A percentile compares a stretch with the other conserved stretches of the same genome.
These are phyloP conservation scores for Seiridium unicorne DNA, from an alignment of 2,329 filamentous ascomycete genomes.

Conservation along the genomic window DNA sequence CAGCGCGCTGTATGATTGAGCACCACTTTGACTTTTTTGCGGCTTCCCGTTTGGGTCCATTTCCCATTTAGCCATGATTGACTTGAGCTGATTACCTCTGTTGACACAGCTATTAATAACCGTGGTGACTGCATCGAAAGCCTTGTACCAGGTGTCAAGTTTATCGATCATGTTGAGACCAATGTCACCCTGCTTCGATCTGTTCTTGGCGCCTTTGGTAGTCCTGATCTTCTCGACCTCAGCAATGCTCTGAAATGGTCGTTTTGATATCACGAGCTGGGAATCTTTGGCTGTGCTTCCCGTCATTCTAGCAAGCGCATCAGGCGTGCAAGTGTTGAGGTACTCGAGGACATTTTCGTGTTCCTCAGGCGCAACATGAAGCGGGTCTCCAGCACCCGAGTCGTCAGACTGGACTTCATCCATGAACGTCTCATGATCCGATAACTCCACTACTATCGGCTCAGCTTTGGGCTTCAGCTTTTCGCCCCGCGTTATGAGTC, in stretches of 20 bases:
- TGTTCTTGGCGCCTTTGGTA: conserved; percentile 27
- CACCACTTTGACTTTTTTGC: conserved; percentile 13
- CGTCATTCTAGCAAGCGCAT: conserved; percentile 80
- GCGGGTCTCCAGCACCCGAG: conserved; percentile 5
- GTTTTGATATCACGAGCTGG: conserved; percentile 65
- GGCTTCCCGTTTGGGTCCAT: conserved; percentile 33
- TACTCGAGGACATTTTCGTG: conserved; percentile 68
- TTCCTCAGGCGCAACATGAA: conserved; percentile 7
- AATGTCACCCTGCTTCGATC: conserved; percentile 21
- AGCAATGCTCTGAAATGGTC: conserved; percentile 68
- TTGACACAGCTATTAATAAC: conserved; percentile 42
- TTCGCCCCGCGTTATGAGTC: neutral
- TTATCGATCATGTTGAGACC: conserved; percentile 31
- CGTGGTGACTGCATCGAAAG: conserved; percentile 42
- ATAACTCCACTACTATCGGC: conserved; percentile 8
- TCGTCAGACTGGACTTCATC: conserved; percentile 2
- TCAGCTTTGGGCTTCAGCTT: conserved; percentile 10
- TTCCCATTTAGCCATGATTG: conserved; percentile 24
- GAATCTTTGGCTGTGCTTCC: conserved; percentile 70
- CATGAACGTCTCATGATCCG: neutral
- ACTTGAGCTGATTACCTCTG: conserved; percentile 33
- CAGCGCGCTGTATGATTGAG: conserved; percentile 33
- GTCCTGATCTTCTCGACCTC: conserved; percentile 63
- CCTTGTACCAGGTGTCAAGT: conserved; percentile 45
- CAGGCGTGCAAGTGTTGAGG: conserved; percentile 75